These are phyloP conservation scores for Collybia sordida DNA, from an alignment of 768 basidiomycete species.

Conservation along the genomic window DNA sequence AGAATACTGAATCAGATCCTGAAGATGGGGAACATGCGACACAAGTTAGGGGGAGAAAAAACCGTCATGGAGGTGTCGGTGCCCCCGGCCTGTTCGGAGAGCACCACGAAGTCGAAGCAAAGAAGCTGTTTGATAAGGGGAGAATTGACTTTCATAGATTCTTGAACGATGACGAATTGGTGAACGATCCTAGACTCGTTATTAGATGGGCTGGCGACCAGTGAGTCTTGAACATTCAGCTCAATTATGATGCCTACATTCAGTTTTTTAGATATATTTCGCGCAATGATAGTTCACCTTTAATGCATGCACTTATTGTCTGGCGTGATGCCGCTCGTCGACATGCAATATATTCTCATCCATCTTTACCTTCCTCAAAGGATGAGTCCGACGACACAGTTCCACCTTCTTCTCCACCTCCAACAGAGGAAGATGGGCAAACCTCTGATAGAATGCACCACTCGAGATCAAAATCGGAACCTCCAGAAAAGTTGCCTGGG, in stretches of 20 bases:
- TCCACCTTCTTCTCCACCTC: constrained; percentile 21
- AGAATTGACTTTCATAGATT: constrained; percentile 67
- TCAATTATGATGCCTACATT: neutral
- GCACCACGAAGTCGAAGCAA: constrained; percentile 52
- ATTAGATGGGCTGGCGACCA: constrained; percentile 69
- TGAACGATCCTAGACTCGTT: constrained; percentile 64
- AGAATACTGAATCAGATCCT: constrained; percentile 15
- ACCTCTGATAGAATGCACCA: constrained; percentile 22
- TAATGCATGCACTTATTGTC: constrained; percentile 69
- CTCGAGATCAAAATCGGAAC: constrained; percentile 38
- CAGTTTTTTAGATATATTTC: constrained; percentile 64
- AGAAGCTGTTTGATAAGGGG: constrained; percentile 54
- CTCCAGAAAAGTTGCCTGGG: constrained; percentile 27
- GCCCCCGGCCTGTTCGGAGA: constrained; percentile 25
- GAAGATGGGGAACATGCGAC: constrained; percentile 8
- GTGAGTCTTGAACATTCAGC: constrained; percentile 38
- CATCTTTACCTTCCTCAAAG: constrained; percentile 32
- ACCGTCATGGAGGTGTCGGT: constrained; percentile 18
- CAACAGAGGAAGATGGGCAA: constrained; percentile 19
- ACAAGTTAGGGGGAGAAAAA: constrained; percentile 20
- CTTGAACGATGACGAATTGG: constrained; percentile 60
- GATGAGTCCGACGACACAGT: constrained; percentile 27
- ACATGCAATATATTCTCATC: constrained; percentile 29
- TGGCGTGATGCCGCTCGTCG: constrained; percentile 58
- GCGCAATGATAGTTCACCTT: constrained; percentile 69